These are phyloP conservation scores for Raffaelea arxii DNA, from an alignment of 2,329 filamentous ascomycete species.

Conservation along the genomic window DNA sequence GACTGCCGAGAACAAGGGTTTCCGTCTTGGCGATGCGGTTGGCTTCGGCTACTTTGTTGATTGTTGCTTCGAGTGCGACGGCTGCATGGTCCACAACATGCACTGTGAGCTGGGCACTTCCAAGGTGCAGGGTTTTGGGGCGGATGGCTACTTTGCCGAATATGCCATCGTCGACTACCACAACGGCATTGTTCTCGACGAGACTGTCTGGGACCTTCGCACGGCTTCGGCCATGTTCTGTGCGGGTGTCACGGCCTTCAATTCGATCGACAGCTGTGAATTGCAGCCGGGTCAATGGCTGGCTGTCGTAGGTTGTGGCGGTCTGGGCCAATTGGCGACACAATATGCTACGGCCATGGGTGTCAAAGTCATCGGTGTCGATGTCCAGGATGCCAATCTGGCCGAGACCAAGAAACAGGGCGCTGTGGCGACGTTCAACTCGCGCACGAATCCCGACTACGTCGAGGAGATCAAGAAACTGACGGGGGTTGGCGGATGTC, in stretches of 20 bases:
- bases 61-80: slow-evolving; percentile 35
- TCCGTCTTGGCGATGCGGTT: slow-evolving; percentile 31
- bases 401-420: slow-evolving; percentile 27
- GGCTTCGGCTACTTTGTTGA: slow-evolving; percentile 35
- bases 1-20: slow-evolving; percentile 25
- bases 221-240: slow-evolving; percentile 34
- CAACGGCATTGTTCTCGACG: slow-evolving; percentile 30
- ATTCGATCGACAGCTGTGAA: slow-evolving; percentile 24
- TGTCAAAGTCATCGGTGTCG: slow-evolving; percentile 29
- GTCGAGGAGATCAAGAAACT: slow-evolving; percentile 28
- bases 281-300: slow-evolving; percentile 26
- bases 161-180: slow-evolving; percentile 35
- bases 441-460: slow-evolving; percentile 26
- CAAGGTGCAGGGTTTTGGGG: slow-evolving; percentile 30
- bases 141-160: slow-evolving; percentile 36
- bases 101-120: slow-evolving; percentile 27
- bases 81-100: slow-evolving; percentile 33
- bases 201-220: slow-evolving; percentile 21
- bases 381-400: slow-evolving; percentile 31
- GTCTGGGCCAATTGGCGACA: slow-evolving; percentile 32
- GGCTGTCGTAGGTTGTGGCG: slow-evolving; percentile 31
- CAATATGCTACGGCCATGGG: slow-evolving; percentile 36
- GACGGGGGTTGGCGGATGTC: slow-evolving; percentile 26
- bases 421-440: slow-evolving; percentile 32
- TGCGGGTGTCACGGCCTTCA: slow-evolving; percentile 35